Evolutionary conservation across 2,329 filamentous ascomycete species (phyloP).

Genomic region (Monilinia vaccinii-corymbosi): DNA sequence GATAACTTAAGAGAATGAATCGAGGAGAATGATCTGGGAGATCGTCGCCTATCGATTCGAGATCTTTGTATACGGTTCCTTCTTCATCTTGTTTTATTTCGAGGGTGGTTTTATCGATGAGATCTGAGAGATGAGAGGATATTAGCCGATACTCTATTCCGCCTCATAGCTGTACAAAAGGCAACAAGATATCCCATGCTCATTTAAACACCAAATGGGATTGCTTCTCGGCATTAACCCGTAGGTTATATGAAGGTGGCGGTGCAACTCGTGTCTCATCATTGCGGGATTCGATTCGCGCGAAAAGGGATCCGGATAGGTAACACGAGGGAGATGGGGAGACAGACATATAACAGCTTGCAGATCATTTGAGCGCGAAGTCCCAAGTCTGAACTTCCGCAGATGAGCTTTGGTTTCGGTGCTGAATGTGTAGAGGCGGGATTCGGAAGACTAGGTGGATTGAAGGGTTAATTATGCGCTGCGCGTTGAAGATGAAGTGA

Average conservation of each 20-base stretch:
- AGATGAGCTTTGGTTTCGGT: slow-evolving; percentile 81
- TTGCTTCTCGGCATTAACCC: slow-evolving; percentile 9
- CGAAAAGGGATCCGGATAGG: neutral
- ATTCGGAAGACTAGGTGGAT: slow-evolving; percentile 54
- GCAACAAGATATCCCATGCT: neutral
- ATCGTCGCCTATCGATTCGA: slow-evolving; percentile 77
- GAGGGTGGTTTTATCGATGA: slow-evolving; percentile 82
- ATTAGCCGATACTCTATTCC: neutral
- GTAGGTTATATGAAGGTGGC: neutral
- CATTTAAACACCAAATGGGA: slow-evolving; percentile 17
- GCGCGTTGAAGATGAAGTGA: neutral
- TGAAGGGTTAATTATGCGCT: neutral
- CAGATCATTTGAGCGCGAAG: slow-evolving; percentile 74
- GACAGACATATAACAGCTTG: slow-evolving; percentile 91
- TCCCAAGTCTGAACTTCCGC: slow-evolving; percentile 87
- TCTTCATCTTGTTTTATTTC: slow-evolving; percentile 82
- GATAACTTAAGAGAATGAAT: slow-evolving; percentile 85
- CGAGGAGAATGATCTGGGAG: slow-evolving; percentile 87
- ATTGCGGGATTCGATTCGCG: neutral
- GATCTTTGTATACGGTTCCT: slow-evolving; percentile 65
- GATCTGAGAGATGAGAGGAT: slow-evolving; percentile 43
- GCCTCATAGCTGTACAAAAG: neutral
- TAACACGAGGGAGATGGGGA: slow-evolving; percentile 21
- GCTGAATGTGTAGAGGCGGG: slow-evolving; percentile 86
- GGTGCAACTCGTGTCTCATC: neutral